Base-by-base conservation (phyloP, 768 basidiomycete genomes). In the Xerocomellus chrysenteron region DNA sequence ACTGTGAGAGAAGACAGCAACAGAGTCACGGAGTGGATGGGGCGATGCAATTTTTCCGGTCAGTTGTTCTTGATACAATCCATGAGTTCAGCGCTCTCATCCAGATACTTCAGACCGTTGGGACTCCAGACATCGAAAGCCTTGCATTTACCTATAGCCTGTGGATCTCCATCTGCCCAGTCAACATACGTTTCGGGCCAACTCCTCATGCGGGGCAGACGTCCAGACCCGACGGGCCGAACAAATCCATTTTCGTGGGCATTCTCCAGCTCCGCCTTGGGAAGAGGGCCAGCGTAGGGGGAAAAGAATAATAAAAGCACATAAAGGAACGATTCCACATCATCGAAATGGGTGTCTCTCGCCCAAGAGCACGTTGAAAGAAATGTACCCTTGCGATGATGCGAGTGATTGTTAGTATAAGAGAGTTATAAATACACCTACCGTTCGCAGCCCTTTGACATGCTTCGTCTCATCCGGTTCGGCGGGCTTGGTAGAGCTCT, bases 301-400 rank as follows among this genome's bases (percentile, higher is more conserved):
- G 58, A 57, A 42, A 64, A 59, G 53, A 61, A 61, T 9, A 64
- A 21, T 5, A 59, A 30, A 3, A 61, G 36, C 5, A 63, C 59
- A 9, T 62, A 65, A 26, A 63, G 46, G 24, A 65, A 61, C 2
- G 62, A 65, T 7, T 63, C 62, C 11, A 63, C 41, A 6, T 65
- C 59, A 44, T 61, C 55, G 5, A 48, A 56, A 11, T 50, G 52
- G 0, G 41, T 58, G 62, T n/a, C 4, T 33, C 10, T 32, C 5
- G 24, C 54, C 54, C 5, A 63, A 33, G 2, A 60, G 57, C 2
- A 61, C 57, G 7, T 47, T 56, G 19, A 35, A 52, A 1, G 63
- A 62, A 26, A 58, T 58, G 16, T 63, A 19, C 39, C 39, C 39
- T 40, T 36, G 36, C 5, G 39, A 14, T 17, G 24, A 37, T 21